Conservation (phyloP, 345 rosid genomes). For the Salix arbutifolia region DNA sequence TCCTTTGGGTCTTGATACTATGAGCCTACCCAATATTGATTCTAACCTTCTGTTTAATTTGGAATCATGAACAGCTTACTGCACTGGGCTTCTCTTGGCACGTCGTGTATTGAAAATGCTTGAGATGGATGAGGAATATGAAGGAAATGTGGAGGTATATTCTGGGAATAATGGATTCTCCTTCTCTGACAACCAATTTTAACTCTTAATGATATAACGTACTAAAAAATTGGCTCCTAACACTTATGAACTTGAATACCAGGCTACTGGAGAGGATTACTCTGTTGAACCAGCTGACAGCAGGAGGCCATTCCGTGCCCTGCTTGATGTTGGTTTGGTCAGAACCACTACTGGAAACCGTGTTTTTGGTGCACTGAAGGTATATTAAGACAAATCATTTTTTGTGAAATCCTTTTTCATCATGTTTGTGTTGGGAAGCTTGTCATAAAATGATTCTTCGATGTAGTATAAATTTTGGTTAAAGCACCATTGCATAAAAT, state of each 20-base stretch:
- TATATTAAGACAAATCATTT: constrained; percentile 11
- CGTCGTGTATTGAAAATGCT: constrained; percentile 61
- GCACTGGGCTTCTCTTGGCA: constrained; percentile 72
- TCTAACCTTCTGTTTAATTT: not conserved
- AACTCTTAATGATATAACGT: not conserved
- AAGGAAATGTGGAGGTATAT: constrained; percentile 72
- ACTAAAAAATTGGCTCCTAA: no score
- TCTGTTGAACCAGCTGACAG: constrained; percentile 71
- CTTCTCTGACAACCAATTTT: not conserved
- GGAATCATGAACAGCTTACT: constrained; percentile 43
- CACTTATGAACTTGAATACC: not conserved
- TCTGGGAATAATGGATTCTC: not conserved
- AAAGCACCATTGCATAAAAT: not conserved
- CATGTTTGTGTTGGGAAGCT: not conserved
- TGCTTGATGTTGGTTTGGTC: constrained; percentile 74
- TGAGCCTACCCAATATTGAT: not conserved
- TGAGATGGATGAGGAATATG: constrained; percentile 69
- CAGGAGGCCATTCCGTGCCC: constrained; percentile 79
- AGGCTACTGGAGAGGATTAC: constrained; percentile 87
- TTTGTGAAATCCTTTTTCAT: not conserved
- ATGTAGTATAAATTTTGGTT: not conserved
- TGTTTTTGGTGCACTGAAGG: constrained; percentile 78
- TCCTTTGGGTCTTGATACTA: not conserved
- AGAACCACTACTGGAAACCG: constrained; percentile 79
- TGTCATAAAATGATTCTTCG: not conserved